Evolutionary conservation across 257 asterid species (phyloP).

Genomic region (Forsythia suspensa): DNA sequence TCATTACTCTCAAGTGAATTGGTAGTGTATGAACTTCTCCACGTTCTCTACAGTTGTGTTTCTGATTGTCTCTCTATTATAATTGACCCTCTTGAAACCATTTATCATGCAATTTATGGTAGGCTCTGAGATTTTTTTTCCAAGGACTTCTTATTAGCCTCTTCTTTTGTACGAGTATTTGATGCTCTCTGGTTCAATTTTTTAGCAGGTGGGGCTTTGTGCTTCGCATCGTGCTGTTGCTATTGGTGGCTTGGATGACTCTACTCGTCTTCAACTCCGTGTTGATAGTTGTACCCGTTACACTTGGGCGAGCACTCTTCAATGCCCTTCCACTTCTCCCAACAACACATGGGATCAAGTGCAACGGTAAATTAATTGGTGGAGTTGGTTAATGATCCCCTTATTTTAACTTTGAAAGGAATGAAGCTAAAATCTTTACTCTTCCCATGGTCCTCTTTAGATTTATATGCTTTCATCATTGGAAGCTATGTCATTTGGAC

Average conservation of each 20-base stretch:
- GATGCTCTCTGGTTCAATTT: constrained; percentile 34
- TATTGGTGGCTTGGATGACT: constrained; percentile 97
- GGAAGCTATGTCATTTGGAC: constrained; percentile 99
- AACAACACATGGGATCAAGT: constrained; percentile 85
- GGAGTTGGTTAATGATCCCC: constrained; percentile 12
- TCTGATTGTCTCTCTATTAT: background rate
- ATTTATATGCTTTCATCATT: constrained; percentile 86
- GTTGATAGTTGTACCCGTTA: constrained; percentile 76
- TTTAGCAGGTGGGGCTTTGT: constrained; percentile 90
- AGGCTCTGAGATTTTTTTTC: background rate
- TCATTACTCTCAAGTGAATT: background rate
- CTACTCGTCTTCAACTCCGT: constrained; percentile 80
- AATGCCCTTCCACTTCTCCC: constrained; percentile 88
- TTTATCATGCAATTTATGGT: background rate
- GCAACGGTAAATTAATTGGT: constrained; percentile 66
- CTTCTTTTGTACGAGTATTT: constrained; percentile 25
- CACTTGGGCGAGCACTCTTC: constrained; percentile 86
- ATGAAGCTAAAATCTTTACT: background rate
- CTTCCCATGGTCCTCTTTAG: constrained; percentile 31
- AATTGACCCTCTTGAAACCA: background rate
- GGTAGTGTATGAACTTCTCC: background rate
- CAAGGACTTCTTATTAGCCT: background rate
- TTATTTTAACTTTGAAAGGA: background rate
- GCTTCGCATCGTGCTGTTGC: constrained; percentile 73
- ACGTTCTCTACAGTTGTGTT: background rate